Evolutionary conservation across 495 filamentous ascomycete species (phyloP).

Genomic region (Immersiella caudata): DNA sequence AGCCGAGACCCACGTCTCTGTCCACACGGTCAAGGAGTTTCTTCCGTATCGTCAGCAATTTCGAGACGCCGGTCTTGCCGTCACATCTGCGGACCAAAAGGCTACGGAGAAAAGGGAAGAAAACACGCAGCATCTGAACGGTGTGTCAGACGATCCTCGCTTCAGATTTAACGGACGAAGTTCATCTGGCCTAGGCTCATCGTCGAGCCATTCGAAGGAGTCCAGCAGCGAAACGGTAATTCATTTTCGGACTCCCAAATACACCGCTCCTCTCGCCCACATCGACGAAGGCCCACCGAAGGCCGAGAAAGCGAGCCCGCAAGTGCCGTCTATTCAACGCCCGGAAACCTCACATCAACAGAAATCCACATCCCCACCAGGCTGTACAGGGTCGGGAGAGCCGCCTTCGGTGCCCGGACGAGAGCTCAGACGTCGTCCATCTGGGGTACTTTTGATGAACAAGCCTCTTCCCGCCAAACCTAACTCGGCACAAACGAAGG

Average conservation of each 20-base stretch:
- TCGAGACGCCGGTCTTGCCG: constrained; percentile 49
- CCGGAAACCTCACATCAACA: not conserved
- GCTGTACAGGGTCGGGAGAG: not conserved
- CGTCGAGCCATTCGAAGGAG: constrained; percentile 13
- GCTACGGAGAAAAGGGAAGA: not conserved
- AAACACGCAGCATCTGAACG: not conserved
- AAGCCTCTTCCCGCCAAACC: constrained; percentile 26
- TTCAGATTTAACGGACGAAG: constrained; percentile 13
- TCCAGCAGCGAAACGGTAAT: constrained; percentile 27
- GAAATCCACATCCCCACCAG: not conserved
- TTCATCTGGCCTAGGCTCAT: constrained; percentile 11
- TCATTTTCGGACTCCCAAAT: not conserved
- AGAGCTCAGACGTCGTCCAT: constrained; percentile 15
- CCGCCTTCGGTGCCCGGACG: not conserved
- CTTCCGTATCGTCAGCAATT: constrained; percentile 51
- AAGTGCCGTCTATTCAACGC: not conserved
- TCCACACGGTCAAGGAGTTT: constrained; percentile 49
- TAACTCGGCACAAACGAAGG: not conserved
- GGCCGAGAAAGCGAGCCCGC: not conserved
- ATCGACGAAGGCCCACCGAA: constrained; percentile 11
- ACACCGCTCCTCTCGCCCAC: constrained; percentile 4
- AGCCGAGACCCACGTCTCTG: constrained; percentile 38
- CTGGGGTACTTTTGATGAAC: constrained; percentile 17
- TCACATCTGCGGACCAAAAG: constrained; percentile 51
- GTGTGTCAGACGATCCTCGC: constrained; percentile 8